Evolutionary conservation across 83 land plant species (phyloP).

Genomic region (Picea mariana): DNA sequence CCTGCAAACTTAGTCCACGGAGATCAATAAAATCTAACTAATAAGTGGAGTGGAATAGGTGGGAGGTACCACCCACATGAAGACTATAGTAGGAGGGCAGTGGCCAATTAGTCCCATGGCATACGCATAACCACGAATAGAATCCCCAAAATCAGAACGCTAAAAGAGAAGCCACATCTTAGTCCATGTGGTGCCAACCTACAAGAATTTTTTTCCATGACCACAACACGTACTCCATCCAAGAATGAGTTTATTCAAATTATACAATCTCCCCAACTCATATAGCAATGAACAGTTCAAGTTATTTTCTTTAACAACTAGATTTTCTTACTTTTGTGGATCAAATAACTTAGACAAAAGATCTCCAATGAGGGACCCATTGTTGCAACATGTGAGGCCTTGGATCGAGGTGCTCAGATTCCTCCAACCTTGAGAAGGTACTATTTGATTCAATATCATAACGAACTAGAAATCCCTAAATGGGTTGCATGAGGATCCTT

Average conservation of each 20-base stretch:
- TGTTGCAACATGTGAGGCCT: slow-evolving; percentile 27
- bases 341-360: slow-evolving; percentile 22
- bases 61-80: too few species aligned
- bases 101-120: too few species aligned
- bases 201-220: too few species aligned
- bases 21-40: too few species aligned
- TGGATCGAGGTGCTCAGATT: slow-evolving; percentile 20
- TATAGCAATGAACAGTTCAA: slow-evolving; percentile 21
- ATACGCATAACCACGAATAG: too few species aligned
- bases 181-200: too few species aligned
- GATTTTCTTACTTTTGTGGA: slow-evolving; percentile 21
- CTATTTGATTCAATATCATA: not conserved
- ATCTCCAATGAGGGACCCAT: slow-evolving; percentile 36
- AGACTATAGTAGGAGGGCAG: too few species aligned
- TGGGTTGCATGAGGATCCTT: slow-evolving; percentile 26
- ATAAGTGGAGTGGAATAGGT: too few species aligned
- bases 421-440: too few species aligned
- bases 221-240: slow-evolving; percentile 18
- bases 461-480: slow-evolving; percentile 31
- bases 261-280: slow-evolving; percentile 13
- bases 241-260: slow-evolving; percentile 28
- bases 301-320: slow-evolving; percentile 33
- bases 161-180: too few species aligned
- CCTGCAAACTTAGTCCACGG: too few species aligned
- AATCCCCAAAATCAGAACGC: too few species aligned